Conservation (phyloP, 305 asterid species). For the Plantago lanceolata region DNA sequence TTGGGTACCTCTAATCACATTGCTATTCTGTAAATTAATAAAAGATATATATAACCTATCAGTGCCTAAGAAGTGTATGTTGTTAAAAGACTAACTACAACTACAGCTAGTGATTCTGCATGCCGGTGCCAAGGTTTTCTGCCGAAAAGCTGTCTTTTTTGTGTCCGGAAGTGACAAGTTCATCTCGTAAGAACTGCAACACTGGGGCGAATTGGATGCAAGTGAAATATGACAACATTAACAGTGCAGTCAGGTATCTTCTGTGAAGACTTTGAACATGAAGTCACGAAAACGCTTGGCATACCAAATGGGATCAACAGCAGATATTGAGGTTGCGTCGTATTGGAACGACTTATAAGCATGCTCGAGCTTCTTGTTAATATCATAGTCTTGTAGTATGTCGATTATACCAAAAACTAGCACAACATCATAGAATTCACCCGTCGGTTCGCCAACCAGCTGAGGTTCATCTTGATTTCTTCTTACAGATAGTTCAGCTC, state of each 20-base stretch:
- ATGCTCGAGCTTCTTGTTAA: constrained; percentile 94
- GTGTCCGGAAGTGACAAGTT: neutral
- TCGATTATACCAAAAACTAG: constrained; percentile 88
- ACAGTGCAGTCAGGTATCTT: constrained; percentile 39
- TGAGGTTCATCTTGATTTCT: constrained; percentile 45
- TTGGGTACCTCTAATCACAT: constrained; percentile 4
- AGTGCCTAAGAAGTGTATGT: constrained; percentile 21
- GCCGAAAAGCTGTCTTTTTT: neutral
- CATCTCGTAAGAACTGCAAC: neutral
- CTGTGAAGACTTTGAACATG: constrained; percentile 64
- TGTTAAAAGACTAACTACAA: constrained; percentile 14
- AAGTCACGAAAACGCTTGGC: constrained; percentile 82
- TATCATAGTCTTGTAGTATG: constrained; percentile 83
- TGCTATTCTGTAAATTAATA: constrained; percentile 7
- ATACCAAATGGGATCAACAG: constrained; percentile 87
- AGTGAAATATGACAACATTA: constrained; percentile 7
- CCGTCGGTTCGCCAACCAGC: constrained; percentile 76
- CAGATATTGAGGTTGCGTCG: constrained; percentile 81
- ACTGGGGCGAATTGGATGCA: constrained; percentile 2
- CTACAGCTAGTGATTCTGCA: constrained; percentile 2
- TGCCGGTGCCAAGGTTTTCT: constrained; percentile 7
- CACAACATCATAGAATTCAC: constrained; percentile 73
- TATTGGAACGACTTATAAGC: constrained; percentile 87
- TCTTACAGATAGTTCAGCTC: constrained; percentile 67
- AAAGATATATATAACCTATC: constrained; percentile 1